A percentile compares a stretch with the other conserved stretches of the same genome.
Conservation (phyloP, 768 basidiomycete species). For the Pleurotus sapidus region DNA sequence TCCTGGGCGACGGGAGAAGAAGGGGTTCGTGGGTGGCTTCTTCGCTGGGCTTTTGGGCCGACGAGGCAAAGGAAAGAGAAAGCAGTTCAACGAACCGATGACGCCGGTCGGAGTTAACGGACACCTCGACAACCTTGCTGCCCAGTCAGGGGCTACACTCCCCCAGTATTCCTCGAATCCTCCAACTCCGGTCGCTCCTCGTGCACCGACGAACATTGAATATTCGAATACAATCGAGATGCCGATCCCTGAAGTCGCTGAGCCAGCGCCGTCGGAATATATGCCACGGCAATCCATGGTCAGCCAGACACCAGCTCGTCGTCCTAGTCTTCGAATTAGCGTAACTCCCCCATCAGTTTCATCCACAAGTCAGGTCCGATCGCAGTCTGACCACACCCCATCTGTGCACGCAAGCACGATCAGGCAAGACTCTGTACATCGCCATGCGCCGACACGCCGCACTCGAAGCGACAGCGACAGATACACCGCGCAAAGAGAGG, state of each 20-base stretch:
- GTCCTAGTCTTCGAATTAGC: conserved; percentile 1
- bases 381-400: neutral
- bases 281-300: neutral
- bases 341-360: neutral
- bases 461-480: neutral
- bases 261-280: neutral
- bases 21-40: conserved; percentile 1
- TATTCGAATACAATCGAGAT: too few relatives aligned
- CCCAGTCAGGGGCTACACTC: neutral
- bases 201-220: neutral
- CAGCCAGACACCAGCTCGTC: neutral
- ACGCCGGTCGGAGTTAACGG: neutral
- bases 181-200: neutral
- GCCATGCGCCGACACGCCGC: neutral
- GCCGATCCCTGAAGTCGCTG: neutral
- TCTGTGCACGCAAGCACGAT: neutral
- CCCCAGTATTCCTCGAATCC: conserved; percentile 1
- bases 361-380: neutral
- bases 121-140: neutral
- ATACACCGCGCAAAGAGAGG: neutral
- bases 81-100: neutral
- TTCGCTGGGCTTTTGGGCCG: neutral
- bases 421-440: neutral
- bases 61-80: neutral
- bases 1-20: neutral